Evolutionary conservation across 2,329 filamentous ascomycete genomes (phyloP).

Genomic region (Didymellaceae sp.): DNA sequence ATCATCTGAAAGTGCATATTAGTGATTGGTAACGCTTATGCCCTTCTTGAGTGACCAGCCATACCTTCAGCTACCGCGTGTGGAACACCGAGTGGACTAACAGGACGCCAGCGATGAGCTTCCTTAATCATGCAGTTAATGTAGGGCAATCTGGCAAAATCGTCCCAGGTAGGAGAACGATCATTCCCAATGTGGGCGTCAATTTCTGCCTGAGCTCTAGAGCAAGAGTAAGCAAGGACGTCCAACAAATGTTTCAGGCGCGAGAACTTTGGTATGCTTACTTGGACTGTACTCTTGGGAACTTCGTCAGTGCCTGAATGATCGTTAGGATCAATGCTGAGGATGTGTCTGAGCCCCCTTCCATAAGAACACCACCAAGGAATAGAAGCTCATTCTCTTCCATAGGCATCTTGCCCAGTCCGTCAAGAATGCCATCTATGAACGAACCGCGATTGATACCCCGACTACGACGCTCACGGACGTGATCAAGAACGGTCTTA

Average conservation of each 20-base stretch:
- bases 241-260: not conserved
- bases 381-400: constrained; percentile 17
- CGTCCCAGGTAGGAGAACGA: constrained; percentile 3
- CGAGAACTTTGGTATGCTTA: not conserved
- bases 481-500: constrained; percentile 14
- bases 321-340: constrained; percentile 4
- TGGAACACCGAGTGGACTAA: constrained; percentile 14
- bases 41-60: not conserved
- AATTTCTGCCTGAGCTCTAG: constrained; percentile 2
- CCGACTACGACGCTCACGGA: constrained; percentile 16
- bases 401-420: constrained; percentile 11
- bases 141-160: constrained; percentile 27
- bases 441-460: constrained; percentile 18
- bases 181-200: constrained; percentile 1
- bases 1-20: constrained; percentile 3
- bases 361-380: constrained; percentile 20
- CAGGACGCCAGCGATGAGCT: constrained; percentile 21
- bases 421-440: constrained; percentile 24
- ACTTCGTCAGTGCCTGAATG: constrained; percentile 9
- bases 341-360: constrained; percentile 35
- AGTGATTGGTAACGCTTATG: not conserved
- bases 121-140: constrained; percentile 33
- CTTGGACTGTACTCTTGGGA: constrained; percentile 7
- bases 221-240: not conserved
- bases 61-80: constrained; percentile 12